Base-by-base conservation (phyloP, 768 basidiomycete species). In the Leccinum sublutescens region DNA sequence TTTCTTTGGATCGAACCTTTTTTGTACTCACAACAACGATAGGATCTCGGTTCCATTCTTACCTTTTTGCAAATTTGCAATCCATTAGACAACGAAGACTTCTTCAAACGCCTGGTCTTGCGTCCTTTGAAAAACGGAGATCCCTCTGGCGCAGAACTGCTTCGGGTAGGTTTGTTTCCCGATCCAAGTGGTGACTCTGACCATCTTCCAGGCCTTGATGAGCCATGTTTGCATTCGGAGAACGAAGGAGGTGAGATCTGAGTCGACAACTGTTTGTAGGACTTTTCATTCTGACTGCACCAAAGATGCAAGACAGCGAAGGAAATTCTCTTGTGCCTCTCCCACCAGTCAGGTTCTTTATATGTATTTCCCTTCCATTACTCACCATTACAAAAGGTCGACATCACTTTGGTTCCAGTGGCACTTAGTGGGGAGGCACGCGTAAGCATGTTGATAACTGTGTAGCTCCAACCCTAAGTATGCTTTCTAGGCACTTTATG, bases 1-100 rank as follows among this genome's bases (percentile, higher is more conserved):
- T 2, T 21, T 31, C 48, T n/a, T 34, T 25, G 25, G 17, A 27
- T 11, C 49, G 9, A 6, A 6, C 17, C 10, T 11, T 25, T 52
- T 27, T 12, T 27, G 33, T 43, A 8, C 25, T 58, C 48, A 47
- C 48, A 47, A 33, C 55, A 49, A 25, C 25, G 55, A n/a, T 62
- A 93, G 87, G 94, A 96, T 74, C 83, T 97, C 19, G 93, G 95
- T 3, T 91, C 94, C 10, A 77, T 95, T 52, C 75, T 97, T 23
- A 86, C 84, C 2, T 97, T 97, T 75, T 80, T 96, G 36, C 82
- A 78, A 68, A 85, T 96, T n/a, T 97, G 95, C 68, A 80, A 76
- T 38, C 95, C 95, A 0, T 75, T 97, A 6, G 91, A 95, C 69
- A 82, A 91, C 10, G 86, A 88, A 54, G 88, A 92, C 57, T 88